These are phyloP conservation scores for Cytospora schulzeri DNA, from an alignment of 2,329 filamentous ascomycete species.

Conservation along the genomic window DNA sequence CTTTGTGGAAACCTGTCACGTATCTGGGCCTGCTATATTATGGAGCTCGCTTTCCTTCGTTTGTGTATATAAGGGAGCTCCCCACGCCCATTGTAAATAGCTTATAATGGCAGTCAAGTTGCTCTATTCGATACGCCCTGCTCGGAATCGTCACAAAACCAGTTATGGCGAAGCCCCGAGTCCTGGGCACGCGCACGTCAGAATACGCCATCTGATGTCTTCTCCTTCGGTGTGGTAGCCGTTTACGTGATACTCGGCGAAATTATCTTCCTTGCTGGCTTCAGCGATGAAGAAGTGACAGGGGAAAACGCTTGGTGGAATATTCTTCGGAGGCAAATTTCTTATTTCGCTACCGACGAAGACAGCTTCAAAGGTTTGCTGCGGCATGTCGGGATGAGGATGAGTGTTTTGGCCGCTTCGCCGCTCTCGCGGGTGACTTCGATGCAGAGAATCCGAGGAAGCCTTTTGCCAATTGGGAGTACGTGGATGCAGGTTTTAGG, in stretches of 20 bases:
- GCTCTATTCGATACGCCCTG: too few relatives aligned
- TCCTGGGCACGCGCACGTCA: constrained; percentile 36
- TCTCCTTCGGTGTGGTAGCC: constrained; percentile 40
- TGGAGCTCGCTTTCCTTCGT: too few relatives aligned
- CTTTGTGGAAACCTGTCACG: constrained; percentile 37
- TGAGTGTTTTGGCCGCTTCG: constrained; percentile 10
- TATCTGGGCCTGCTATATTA: too few relatives aligned
- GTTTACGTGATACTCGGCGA: constrained; percentile 37
- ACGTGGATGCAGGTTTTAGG: constrained; percentile 17
- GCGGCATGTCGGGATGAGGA: constrained; percentile 24
- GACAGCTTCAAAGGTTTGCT: constrained; percentile 21
- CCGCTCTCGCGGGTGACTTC: constrained; percentile 20
- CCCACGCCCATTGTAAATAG: too few relatives aligned
- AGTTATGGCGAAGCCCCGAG: constrained; percentile 40
- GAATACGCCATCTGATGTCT: constrained; percentile 39
- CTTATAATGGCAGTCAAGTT: too few relatives aligned
- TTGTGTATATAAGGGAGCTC: too few relatives aligned
- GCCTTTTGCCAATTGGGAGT: constrained; percentile 16
- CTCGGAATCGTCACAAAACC: too few relatives aligned
- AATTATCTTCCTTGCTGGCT: constrained; percentile 33
- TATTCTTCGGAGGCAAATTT: constrained; percentile 29
- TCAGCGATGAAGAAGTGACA: constrained; percentile 31
- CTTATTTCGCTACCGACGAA: constrained; percentile 24
- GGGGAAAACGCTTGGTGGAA: constrained; percentile 32
- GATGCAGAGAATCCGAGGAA: constrained; percentile 20